A percentile compares a stretch with the other conserved stretches of the same genome.
Conservation (phyloP, 2,329 filamentous ascomycete species). For the Calonectria leucothoes region DNA sequence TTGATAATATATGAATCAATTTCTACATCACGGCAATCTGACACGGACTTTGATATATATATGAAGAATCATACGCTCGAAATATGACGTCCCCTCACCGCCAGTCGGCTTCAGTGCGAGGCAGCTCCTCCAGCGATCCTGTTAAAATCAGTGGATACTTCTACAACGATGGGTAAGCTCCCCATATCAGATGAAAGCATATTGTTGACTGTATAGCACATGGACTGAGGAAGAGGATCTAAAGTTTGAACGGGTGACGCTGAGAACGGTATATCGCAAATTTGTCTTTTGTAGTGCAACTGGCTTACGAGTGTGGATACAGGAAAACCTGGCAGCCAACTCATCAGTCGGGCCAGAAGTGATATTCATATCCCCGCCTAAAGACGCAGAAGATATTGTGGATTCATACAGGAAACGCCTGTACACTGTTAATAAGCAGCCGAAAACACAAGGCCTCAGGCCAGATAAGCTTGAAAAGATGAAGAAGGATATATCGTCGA, state of each 20-base stretch:
- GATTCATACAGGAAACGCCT: not conserved
- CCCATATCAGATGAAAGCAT: not conserved
- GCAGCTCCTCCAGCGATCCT: not conserved
- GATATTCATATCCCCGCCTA: not conserved
- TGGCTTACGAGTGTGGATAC: no score
- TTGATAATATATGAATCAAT: not conserved
- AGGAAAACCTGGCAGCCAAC: not conserved
- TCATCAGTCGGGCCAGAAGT: not conserved
- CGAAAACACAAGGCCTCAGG: not conserved
- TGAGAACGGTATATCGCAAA: not conserved
- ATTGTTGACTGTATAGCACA: not conserved
- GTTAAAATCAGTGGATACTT: not conserved
- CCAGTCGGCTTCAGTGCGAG: not conserved
- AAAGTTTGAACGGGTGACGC: not conserved
- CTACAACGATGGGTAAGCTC: not conserved
- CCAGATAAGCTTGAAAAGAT: not conserved
- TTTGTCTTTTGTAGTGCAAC: no score
- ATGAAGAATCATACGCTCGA: not conserved
- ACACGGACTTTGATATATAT: no score
- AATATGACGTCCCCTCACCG: not conserved
- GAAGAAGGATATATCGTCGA: not conserved
- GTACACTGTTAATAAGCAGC: not conserved
- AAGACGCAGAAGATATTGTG: not conserved
- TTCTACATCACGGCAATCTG: not conserved
- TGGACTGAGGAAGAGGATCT: not conserved